Evolutionary conservation across 2,329 filamentous ascomycete species (phyloP), one percentile per base, ranked within the genome.

Genomic region (Epichloe sp.): DNA sequence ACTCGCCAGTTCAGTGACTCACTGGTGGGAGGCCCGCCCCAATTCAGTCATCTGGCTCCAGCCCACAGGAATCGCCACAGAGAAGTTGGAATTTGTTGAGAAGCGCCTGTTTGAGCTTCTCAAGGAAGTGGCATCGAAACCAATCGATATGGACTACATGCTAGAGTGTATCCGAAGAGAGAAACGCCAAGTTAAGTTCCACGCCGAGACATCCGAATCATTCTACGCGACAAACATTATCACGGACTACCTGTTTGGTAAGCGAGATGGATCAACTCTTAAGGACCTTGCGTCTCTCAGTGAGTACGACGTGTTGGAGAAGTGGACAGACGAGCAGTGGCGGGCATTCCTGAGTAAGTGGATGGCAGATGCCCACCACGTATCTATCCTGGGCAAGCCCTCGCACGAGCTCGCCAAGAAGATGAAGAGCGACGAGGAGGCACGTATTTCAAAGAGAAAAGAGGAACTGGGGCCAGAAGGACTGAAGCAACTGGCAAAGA

Each of bases 141-240:
- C 87, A 2, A 71, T 98, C 3, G 88, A 98, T 58, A 88, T 97
- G 85, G 75, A 77, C 1, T 98, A 98, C 63, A 78, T 98, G 71
- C 79, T 79, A 45, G 90, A 96, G 58, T 96, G 90, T 64, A 82
- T 98, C 47, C 79, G 80, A 58, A 80, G 90, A 51, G 87, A 93
- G 65, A 80, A 82, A 55, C 80, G 90, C 45, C 86, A 90, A 60
- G 78, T 88, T 61, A 90, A 89, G 63, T 91, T 87, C 58, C 80
- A 85, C 43, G 86, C 88, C 0, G 93, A 98, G 66, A 83, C 80
- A 47, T 87, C 85, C 3, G 82, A 88, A 50, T 80, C 82, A 21
- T 88, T 89, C 56, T 95, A 91, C 66, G 83, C 88, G 0, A 84
- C 82, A 56, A 86, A 86, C 54, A 84, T 97, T 54, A 95, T 97